A percentile compares a stretch with the other conserved stretches of the same genome.
Conservation (phyloP, 768 basidiomycete genomes). For the Lyophyllum atratum region DNA sequence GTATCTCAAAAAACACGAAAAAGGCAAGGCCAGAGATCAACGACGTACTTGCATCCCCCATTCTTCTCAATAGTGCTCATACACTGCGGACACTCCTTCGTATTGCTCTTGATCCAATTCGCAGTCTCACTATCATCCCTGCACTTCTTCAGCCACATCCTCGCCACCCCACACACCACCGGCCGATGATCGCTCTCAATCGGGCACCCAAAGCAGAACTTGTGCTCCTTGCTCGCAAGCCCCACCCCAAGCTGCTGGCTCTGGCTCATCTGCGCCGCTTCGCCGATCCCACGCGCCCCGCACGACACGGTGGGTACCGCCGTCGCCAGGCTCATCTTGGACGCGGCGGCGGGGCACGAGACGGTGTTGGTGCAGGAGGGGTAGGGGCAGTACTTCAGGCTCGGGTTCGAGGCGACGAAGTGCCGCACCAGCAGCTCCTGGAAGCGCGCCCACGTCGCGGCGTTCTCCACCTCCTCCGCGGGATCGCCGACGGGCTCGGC, state of each 20-base stretch:
- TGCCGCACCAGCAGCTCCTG: constrained; percentile 87
- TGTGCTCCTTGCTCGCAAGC: constrained; percentile 54
- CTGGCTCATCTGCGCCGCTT: constrained; percentile 30
- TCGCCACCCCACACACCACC: constrained; percentile 84
- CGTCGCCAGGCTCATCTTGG: constrained; percentile 69
- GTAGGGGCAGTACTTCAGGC: constrained; percentile 93
- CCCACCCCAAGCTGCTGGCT: constrained; percentile 30
- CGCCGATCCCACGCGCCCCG: constrained; percentile 56
- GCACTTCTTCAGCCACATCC: constrained; percentile 97
- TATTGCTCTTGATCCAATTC: constrained; percentile 99
- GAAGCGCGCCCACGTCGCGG: constrained; percentile 66
- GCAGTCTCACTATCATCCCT: constrained; percentile 97
- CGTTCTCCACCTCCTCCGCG: constrained; percentile 40
- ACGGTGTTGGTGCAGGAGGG: constrained; percentile 95
- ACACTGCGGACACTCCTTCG: constrained; percentile 96
- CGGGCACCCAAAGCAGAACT: constrained; percentile 94
- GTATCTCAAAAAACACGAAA: constrained; percentile 4
- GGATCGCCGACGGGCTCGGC: constrained; percentile 24
- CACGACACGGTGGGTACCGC: constrained; percentile 91
- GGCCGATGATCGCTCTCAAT: constrained; percentile 91
- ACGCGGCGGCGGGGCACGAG: constrained; percentile 80
- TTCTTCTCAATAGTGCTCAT: constrained; percentile 99
- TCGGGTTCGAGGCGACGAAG: constrained; percentile 82
- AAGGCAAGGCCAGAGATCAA: constrained; percentile 2
- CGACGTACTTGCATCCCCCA: constrained; percentile 96